These are phyloP conservation scores for Leccinum truebloodii DNA, from an alignment of 768 basidiomycete genomes.

Conservation along the genomic window DNA sequence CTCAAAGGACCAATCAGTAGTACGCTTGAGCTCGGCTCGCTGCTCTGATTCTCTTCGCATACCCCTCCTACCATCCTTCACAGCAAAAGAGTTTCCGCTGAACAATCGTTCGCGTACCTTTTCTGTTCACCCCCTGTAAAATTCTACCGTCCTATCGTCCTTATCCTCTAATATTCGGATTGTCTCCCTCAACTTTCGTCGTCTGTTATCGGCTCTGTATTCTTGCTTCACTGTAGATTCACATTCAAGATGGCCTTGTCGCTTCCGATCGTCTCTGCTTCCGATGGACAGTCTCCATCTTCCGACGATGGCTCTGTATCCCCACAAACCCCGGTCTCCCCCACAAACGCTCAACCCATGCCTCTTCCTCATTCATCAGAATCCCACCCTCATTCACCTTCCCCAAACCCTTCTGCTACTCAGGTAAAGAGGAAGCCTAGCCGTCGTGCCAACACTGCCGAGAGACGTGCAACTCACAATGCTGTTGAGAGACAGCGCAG, in stretches of 20 bases:
- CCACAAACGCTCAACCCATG: constrained; percentile 36
- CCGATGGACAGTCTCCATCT: constrained; percentile 40
- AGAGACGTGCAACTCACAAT: constrained; percentile 95
- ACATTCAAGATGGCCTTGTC: constrained; percentile 37
- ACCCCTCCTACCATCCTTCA: constrained; percentile 6
- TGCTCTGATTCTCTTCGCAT: constrained; percentile 36
- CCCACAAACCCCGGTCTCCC: constrained; percentile 52
- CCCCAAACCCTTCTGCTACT: constrained; percentile 26
- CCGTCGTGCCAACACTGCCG: constrained; percentile 93
- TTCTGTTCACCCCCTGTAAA: constrained; percentile 27
- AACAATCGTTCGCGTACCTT: constrained; percentile 47
- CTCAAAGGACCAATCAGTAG: constrained; percentile 43
- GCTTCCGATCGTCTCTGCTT: constrained; percentile 40
- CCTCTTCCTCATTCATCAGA: constrained; percentile 36
- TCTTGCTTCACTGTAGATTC: constrained; percentile 19
- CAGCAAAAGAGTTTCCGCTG: constrained; percentile 42
- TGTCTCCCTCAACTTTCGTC: not conserved
- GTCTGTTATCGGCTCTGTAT: constrained; percentile 13
- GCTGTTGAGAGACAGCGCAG: constrained; percentile 93
- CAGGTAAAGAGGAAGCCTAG: constrained; percentile 78
- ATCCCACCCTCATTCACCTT: constrained; percentile 23
- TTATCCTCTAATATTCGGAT: constrained; percentile 18
- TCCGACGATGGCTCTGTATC: constrained; percentile 45
- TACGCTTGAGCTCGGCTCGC: constrained; percentile 78
- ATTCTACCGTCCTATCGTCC: constrained; percentile 21